Percentiles rank a stretch among this genome's conserved stretches.
These are phyloP conservation scores for Sporobolomyces pararoseus DNA, from an alignment of 768 basidiomycete genomes.

Conservation along the genomic window DNA sequence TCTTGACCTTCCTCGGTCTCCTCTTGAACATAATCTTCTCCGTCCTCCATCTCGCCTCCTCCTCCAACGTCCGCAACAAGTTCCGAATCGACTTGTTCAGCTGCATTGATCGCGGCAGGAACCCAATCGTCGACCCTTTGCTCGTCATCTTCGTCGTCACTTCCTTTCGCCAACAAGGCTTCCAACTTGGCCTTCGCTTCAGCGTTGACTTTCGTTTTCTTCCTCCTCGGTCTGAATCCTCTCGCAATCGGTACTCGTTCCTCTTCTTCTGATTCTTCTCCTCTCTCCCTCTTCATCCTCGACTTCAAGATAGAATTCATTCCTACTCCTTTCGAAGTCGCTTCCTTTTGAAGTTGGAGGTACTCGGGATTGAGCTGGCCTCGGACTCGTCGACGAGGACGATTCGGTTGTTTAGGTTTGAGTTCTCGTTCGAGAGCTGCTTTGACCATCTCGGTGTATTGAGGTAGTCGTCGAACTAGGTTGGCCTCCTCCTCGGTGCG, in stretches of 20 bases:
- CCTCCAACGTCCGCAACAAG: conserved; percentile 12
- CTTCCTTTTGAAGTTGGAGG: neutral
- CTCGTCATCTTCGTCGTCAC: conserved; percentile 17
- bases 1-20: neutral
- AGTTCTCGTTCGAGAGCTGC: neutral
- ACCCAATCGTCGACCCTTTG: neutral
- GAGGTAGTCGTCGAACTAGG: neutral
- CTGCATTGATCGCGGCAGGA: neutral
- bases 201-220: conserved; percentile 12
- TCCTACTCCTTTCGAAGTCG: neutral
- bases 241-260: neutral
- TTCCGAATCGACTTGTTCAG: neutral
- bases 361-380: conserved; percentile 6
- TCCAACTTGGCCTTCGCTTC: conserved; percentile 8
- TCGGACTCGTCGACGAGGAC: conserved; percentile 6
- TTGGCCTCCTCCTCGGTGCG: conserved; percentile 7
- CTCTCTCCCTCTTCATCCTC: neutral
- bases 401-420: neutral
- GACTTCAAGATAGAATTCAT: neutral
- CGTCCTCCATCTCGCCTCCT: neutral
- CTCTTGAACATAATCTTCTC: neutral
- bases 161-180: conserved; percentile 6
- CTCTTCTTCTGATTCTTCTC: neutral
- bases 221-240: neutral
- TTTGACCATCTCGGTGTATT: conserved; percentile 12